A percentile compares a stretch with the other conserved stretches of the same genome.
These are phyloP conservation scores for Stagonosporopsis rhizophila DNA, from an alignment of 2,329 filamentous ascomycete species.

Conservation along the genomic window DNA sequence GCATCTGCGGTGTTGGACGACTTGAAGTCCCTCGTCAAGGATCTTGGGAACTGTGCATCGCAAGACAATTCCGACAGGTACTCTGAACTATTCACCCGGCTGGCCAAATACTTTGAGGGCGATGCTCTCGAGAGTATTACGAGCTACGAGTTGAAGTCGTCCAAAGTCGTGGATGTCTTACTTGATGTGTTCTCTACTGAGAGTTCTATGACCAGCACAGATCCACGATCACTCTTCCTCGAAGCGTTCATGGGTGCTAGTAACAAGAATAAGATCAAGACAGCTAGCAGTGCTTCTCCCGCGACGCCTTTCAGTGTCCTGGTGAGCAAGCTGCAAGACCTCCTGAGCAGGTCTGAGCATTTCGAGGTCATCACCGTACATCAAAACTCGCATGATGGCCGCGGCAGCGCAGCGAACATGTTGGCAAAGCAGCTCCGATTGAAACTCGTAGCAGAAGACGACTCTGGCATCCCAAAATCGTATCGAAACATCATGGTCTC, in stretches of 20 bases:
- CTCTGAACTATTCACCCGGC: constrained; percentile 71
- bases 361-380: constrained; percentile 97
- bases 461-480: constrained; percentile 84
- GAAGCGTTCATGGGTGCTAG: constrained; percentile 88
- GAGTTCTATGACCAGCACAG: constrained; percentile 59
- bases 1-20: constrained; percentile 77
- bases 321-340: constrained; percentile 92
- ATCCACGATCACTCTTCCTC: constrained; percentile 83
- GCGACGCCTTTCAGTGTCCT: constrained; percentile 88
- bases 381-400: constrained; percentile 88
- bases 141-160: constrained; percentile 90
- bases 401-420: constrained; percentile 93
- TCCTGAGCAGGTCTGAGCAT: constrained; percentile 95
- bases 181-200: constrained; percentile 81
- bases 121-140: constrained; percentile 93
- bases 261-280: constrained; percentile 67
- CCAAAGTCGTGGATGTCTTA: constrained; percentile 84
- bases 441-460: constrained; percentile 86
- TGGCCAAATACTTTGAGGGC: constrained; percentile 86
- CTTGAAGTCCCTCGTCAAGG: constrained; percentile 72
- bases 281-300: constrained; percentile 70
- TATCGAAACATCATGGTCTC: constrained; percentile 98
- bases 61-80: constrained; percentile 57
- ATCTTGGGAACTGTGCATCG: constrained; percentile 76
- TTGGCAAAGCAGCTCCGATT: constrained; percentile 93